Evolutionary conservation across 2,329 filamentous ascomycete species (phyloP).

Genomic region (Albifimbria verrucaria): DNA sequence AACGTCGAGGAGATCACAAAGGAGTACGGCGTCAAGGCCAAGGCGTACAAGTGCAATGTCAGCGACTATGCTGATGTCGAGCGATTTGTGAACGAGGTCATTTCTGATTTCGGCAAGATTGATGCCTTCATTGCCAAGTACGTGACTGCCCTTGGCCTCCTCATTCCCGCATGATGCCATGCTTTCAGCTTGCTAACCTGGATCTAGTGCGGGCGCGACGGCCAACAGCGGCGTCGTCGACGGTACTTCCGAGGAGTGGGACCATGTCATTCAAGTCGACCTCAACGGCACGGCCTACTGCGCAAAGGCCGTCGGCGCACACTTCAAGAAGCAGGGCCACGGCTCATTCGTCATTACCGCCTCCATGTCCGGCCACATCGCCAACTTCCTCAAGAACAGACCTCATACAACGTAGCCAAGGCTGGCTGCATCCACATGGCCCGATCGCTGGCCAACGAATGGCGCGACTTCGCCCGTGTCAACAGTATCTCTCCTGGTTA

Average conservation of each 20-base stretch:
- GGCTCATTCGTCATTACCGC: slow-evolving; percentile 68
- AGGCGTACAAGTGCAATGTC: slow-evolving; percentile 59
- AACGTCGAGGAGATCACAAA: slow-evolving; percentile 62
- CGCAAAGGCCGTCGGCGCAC: slow-evolving; percentile 59
- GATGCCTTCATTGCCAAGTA: slow-evolving; percentile 75
- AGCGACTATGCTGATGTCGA: slow-evolving; percentile 49
- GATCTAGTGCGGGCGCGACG: slow-evolving; percentile 58
- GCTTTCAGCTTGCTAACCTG: slow-evolving; percentile 3
- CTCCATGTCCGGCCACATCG: slow-evolving; percentile 68
- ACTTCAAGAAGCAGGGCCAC: slow-evolving; percentile 61
- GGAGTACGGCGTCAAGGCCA: slow-evolving; percentile 65
- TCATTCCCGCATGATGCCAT: background rate
- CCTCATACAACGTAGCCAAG: slow-evolving; percentile 65
- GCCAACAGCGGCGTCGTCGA: slow-evolving; percentile 67
- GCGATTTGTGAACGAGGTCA: slow-evolving; percentile 57
- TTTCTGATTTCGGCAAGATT: slow-evolving; percentile 69
- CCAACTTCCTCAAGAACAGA: slow-evolving; percentile 69
- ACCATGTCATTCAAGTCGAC: slow-evolving; percentile 59
- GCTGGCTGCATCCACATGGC: slow-evolving; percentile 49
- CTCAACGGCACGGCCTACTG: slow-evolving; percentile 67
- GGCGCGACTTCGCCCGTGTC: slow-evolving; percentile 64
- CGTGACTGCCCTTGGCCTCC: slow-evolving; percentile 27
- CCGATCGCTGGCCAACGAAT: slow-evolving; percentile 56
- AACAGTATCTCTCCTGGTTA: slow-evolving; percentile 68
- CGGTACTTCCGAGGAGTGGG: slow-evolving; percentile 64